A percentile compares a stretch with the other conserved stretches of the same genome.
Evolutionary conservation across 306 rosid genomes (phyloP).

Genomic region (Vigna nakashimae): DNA sequence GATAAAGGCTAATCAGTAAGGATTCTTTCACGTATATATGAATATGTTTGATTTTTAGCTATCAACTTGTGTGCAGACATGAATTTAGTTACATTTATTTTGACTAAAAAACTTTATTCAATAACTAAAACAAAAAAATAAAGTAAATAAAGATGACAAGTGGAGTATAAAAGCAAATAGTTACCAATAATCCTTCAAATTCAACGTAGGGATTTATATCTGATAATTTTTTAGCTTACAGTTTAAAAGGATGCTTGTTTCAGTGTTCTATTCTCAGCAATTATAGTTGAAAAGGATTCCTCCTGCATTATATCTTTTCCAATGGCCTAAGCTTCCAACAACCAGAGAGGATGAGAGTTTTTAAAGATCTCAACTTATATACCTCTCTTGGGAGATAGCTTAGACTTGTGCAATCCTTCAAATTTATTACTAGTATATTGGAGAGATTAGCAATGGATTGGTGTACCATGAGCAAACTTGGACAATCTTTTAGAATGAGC

Average conservation of each 20-base stretch:
- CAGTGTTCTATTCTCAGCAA: conserved; percentile 37
- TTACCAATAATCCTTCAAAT: too few species aligned
- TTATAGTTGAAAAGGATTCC: conserved; percentile 33
- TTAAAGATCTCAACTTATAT: conserved; percentile 40
- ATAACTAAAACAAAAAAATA: too few species aligned
- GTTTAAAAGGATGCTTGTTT: background rate
- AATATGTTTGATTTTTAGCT: too few species aligned
- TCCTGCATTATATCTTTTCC: conserved; percentile 37
- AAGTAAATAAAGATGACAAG: too few species aligned
- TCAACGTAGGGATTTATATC: too few species aligned
- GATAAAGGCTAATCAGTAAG: too few species aligned
- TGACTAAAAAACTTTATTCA: too few species aligned
- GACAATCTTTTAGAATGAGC: conserved; percentile 35
- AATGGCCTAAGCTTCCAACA: conserved; percentile 39
- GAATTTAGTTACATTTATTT: too few species aligned
- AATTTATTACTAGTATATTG: background rate
- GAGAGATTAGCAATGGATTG: conserved; percentile 32
- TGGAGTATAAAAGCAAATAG: too few species aligned
- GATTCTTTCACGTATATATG: too few species aligned
- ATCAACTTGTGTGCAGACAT: too few species aligned
- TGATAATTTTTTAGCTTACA: too few species aligned
- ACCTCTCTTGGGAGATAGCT: background rate
- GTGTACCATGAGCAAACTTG: conserved; percentile 27
- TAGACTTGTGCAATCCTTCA: conserved; percentile 19
- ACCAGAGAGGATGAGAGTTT: conserved; percentile 51